Base-by-base conservation (phyloP, 1,284 basidiomycete species). In the Ceratobasidium theobromae region DNA sequence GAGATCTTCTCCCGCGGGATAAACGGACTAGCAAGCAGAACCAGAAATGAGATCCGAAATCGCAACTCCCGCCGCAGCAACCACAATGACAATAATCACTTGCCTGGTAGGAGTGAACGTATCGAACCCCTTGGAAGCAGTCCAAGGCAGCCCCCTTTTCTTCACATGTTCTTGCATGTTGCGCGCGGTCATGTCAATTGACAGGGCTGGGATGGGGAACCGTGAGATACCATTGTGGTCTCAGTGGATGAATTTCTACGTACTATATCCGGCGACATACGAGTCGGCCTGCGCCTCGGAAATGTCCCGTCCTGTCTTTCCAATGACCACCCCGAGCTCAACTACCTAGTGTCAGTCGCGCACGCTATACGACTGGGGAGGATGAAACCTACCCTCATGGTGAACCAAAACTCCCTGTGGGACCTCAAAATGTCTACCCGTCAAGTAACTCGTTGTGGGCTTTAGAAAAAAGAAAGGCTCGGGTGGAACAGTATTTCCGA, bases 401-500 rank as follows among this genome's bases (percentile, higher is more conserved):
- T 98, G 96, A 28, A 89, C 88, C 4, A 87, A 74, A 48, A 96
- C 83, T 23, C 95, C 95, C 45, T 76, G 78, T 2, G 96, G 96
- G 54, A 98, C 90, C 79, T 98, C 91, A 27, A 98, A 80, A 35
- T 84, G 83, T 1, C 88, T 88, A 0, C 89, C 88, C n/a, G 81
- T 75, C 27, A 98, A 73, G 75, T 95, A 98, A 73, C 90, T 93
- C 2, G 89, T 86, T 1, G 96, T 98, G 3, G 96, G 96, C 79
- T 99, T 99, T 43, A 98, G 80, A 82, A 98, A 99, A 84, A 98
- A 97, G 83, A 99, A 98, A 0, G 96, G 96, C 75, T 98, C 95
- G 74, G 88, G 93, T 1, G 96, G 95, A 2, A 89, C 80, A 4
- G 90, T 82, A 75, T 98, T 98, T 74, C 88, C 89, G 53, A 98